phyloP scores from a whole-genome alignment of 2,329 filamentous ascomycete species.

The Xylariaceae sp. region DNA sequence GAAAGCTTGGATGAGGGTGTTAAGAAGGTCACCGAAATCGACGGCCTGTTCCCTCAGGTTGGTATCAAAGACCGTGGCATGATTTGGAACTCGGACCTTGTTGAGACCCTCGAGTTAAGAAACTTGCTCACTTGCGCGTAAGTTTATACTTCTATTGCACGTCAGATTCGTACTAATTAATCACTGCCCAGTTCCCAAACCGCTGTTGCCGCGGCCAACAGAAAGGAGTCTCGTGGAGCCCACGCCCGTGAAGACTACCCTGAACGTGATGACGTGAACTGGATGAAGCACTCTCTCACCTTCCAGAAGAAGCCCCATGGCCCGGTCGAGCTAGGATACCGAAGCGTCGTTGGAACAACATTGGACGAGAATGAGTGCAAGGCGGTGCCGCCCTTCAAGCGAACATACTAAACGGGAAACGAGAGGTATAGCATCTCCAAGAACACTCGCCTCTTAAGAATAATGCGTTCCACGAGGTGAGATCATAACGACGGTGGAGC shows the following conservation, averaged over 20 bases:
- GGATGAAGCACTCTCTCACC: constrained; percentile 98
- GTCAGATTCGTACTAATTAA: constrained; percentile 9
- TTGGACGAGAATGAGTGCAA: constrained; percentile 96
- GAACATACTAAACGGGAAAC: constrained; percentile 62
- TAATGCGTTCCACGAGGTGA: constrained; percentile 17
- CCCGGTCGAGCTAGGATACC: constrained; percentile 80
- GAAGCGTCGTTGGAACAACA: constrained; percentile 73
- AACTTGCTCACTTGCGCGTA: constrained; percentile 96
- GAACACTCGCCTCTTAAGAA: constrained; percentile 8
- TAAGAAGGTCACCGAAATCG: constrained; percentile 77
- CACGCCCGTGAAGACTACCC: constrained; percentile 96
- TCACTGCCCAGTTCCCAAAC: constrained; percentile 66
- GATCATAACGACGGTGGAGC: constrained; percentile 9
- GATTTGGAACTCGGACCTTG: constrained; percentile 99
- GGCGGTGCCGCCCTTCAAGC: constrained; percentile 92
- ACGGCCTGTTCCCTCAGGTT: constrained; percentile 72
- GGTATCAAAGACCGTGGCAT: constrained; percentile 98
- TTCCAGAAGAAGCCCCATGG: constrained; percentile 93
- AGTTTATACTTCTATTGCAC: constrained; percentile 37
- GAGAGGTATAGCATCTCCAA: constrained; percentile 7
- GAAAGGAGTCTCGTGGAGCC: constrained; percentile 95
- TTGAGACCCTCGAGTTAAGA: constrained; percentile 90
- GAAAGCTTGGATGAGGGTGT: constrained; percentile 93
- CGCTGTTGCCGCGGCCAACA: constrained; percentile 79
- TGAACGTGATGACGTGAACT: constrained; percentile 89